These are phyloP conservation scores for Silybum marianum DNA, from an alignment of 129 eudicot species.

Conservation along the genomic window DNA sequence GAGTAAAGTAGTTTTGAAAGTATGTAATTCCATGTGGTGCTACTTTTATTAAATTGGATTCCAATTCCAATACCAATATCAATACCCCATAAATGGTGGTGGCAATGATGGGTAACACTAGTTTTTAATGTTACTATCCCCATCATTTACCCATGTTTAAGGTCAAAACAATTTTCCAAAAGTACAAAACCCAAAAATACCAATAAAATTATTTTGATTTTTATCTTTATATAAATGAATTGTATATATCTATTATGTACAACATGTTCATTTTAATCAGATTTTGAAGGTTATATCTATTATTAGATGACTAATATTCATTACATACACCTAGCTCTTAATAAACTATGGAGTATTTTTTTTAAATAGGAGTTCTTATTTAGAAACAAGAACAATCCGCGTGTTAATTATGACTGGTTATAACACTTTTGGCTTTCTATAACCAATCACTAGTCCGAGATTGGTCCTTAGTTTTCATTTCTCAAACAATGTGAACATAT, in stretches of 20 bases:
- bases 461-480: not conserved
- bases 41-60: constrained; percentile 13
- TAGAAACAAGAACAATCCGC: not conserved
- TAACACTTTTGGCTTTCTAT: not conserved
- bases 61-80: not conserved
- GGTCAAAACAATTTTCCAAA: constrained; percentile 19
- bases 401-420: not conserved
- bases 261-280: not conserved
- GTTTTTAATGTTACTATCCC: constrained; percentile 6
- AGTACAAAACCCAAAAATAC: not conserved
- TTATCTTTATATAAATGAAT: not conserved
- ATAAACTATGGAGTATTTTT: not conserved
- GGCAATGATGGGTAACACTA: constrained; percentile 34
- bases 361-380: not conserved
- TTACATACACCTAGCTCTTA: not conserved
- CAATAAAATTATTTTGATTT: not conserved
- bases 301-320: not conserved
- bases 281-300: not conserved
- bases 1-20: constrained; percentile 3
- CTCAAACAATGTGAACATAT: not conserved
- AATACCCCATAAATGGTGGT: constrained; percentile 28
- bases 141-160: constrained; percentile 38
- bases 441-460: not conserved
- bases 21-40: constrained; percentile 19
- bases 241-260: not conserved